Conservation (phyloP, 169 alveolate species). For the Plasmodium yoelii region DNA sequence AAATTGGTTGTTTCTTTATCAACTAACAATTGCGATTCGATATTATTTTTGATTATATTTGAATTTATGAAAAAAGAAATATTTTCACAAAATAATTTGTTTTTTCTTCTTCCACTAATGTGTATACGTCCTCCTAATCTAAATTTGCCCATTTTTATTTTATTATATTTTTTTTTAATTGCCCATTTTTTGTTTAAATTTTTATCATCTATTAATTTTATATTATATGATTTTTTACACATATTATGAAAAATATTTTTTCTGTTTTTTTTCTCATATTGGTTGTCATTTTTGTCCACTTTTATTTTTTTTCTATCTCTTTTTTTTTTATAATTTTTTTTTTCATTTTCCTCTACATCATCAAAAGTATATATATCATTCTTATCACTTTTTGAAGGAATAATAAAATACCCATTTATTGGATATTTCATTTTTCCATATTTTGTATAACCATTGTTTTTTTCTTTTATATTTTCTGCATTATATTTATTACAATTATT, state of each 20-base stretch:
- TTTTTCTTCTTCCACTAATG: not conserved
- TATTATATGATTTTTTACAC: not conserved
- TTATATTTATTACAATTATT: too few relatives aligned
- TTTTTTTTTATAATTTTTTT: not conserved
- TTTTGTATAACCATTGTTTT: not conserved
- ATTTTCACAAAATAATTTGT: conserved; percentile 10
- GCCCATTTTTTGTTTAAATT: not conserved
- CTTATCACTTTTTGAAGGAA: conserved; percentile 25
- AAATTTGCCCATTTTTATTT: not conserved
- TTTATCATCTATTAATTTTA: not conserved
- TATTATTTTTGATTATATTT: not conserved
- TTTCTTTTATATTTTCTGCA: too few relatives aligned
- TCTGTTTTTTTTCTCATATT: not conserved
- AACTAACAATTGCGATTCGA: not conserved
- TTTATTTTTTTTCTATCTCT: not conserved
- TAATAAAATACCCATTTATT: conserved; percentile 38
- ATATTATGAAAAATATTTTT: not conserved
- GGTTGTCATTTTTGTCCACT: not conserved
- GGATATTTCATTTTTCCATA: not conserved
- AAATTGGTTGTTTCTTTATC: conserved; percentile 19
- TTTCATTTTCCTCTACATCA: not conserved
- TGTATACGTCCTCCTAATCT: not conserved
- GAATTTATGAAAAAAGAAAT: not conserved
- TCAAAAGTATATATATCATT: not conserved
- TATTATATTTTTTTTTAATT: not conserved